A percentile compares a stretch with the other conserved stretches of the same genome.
Evolutionary conservation across 208 protist species (phyloP).

Genomic region (Herpetomonas muscarum): DNA sequence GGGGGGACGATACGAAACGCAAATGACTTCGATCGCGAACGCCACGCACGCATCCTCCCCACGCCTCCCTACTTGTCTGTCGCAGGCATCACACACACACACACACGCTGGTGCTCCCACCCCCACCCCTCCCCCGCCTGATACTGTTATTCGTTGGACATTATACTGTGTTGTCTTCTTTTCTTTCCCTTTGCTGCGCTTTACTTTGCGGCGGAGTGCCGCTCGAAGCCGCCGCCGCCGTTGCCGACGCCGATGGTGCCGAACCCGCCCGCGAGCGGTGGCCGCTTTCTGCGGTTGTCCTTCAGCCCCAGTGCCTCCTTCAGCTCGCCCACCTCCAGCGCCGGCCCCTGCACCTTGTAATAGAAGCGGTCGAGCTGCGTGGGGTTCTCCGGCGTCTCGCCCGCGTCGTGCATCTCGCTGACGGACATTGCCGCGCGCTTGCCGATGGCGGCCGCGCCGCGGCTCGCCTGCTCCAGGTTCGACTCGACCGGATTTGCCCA

Average conservation of each 20-base stretch:
- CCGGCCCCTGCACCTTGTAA: constrained; percentile 71
- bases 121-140: too few species aligned
- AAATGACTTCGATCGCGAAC: too few species aligned
- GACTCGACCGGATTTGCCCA: constrained; percentile 75
- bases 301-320: constrained; percentile 89
- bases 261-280: constrained; percentile 56
- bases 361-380: constrained; percentile 80
- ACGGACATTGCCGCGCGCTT: constrained; percentile 79
- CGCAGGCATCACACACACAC: too few species aligned
- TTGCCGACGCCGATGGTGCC: constrained; percentile 60
- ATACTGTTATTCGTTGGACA: too few species aligned
- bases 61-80: too few species aligned
- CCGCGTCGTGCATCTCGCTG: constrained; percentile 85
- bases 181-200: too few species aligned
- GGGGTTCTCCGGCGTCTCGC: constrained; percentile 77
- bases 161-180: constrained; percentile 17
- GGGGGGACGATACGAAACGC: too few species aligned
- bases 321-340: constrained; percentile 78
- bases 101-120: too few species aligned
- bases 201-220: constrained; percentile 30
- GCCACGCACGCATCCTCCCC: too few species aligned
- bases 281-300: constrained; percentile 56
- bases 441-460: constrained; percentile 70
- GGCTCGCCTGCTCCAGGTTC: constrained; percentile 81
- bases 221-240: constrained; percentile 4